phyloP scores from a whole-genome alignment of 2,329 filamentous ascomycete genomes.

The Didymella pomorum region DNA sequence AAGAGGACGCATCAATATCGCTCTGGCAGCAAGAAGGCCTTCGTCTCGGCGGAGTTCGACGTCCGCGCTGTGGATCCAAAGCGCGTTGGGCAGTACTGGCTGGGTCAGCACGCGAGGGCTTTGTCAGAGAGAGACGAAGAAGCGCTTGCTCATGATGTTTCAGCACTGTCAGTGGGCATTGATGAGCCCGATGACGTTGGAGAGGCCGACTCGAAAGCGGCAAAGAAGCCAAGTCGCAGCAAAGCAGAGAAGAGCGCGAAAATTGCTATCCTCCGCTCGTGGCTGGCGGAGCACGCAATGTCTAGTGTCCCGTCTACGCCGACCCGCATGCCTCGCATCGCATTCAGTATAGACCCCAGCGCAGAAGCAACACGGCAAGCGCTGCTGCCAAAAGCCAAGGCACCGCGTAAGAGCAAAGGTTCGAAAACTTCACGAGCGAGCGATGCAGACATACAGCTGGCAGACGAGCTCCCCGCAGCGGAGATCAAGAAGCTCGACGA shows the following conservation, averaged over 20 bases:
- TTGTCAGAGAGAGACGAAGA: conserved; percentile 13
- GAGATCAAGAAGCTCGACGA: conserved; percentile 73
- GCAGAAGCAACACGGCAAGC: conserved; percentile 21
- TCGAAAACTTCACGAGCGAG: background rate
- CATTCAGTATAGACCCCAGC: conserved; percentile 23
- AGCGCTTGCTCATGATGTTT: conserved; percentile 16
- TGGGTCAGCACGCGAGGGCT: conserved; percentile 28
- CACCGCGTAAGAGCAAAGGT: background rate
- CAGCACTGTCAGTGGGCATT: background rate
- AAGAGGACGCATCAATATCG: background rate
- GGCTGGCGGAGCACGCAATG: conserved; percentile 33
- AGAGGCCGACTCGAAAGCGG: background rate
- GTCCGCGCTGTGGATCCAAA: conserved; percentile 48
- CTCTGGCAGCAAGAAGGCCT: too few relatives aligned
- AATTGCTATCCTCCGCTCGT: conserved; percentile 64
- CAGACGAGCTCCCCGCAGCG: background rate
- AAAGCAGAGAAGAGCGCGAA: conserved; percentile 66
- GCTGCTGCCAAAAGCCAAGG: conserved; percentile 8
- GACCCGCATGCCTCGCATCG: conserved; percentile 24
- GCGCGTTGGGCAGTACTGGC: conserved; percentile 51
- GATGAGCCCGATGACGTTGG: conserved; percentile 21
- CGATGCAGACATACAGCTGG: background rate
- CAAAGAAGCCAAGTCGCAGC: conserved; percentile 50
- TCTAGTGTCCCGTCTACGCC: conserved; percentile 18
- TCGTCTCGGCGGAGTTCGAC: conserved; percentile 13